Evolutionary conservation across 192 early-diverging fungal species (phyloP).

Genomic region (Piromyces finnis): DNA sequence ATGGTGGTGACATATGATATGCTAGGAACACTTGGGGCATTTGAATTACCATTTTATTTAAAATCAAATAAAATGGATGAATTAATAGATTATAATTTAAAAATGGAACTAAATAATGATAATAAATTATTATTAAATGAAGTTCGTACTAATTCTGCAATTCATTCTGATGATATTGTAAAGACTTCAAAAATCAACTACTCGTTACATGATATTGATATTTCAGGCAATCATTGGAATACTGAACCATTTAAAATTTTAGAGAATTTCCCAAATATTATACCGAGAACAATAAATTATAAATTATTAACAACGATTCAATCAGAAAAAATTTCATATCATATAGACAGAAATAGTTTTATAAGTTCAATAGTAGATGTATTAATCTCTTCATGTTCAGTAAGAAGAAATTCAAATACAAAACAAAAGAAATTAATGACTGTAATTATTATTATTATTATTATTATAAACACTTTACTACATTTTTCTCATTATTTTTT

Average conservation of each 20-base stretch:
- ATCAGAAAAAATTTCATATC: background rate
- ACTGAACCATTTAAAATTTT: background rate
- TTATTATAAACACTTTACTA: too few species aligned
- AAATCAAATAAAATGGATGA: background rate
- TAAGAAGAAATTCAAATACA: background rate
- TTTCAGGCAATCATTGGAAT: background rate
- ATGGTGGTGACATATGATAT: background rate
- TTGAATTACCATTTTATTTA: background rate
- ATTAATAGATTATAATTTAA: background rate
- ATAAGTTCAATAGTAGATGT: background rate
- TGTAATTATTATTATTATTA: background rate
- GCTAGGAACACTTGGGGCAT: background rate
- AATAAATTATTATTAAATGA: background rate
- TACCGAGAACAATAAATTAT: background rate
- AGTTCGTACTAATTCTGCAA: background rate
- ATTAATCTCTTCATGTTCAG: background rate
- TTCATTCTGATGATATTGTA: background rate
- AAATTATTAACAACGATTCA: background rate
- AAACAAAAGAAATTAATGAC: background rate
- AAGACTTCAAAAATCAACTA: background rate
- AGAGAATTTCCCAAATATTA: background rate
- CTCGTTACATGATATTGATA: background rate
- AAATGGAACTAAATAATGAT: background rate
- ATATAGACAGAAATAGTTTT: background rate
- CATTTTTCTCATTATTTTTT: too few species aligned